Percentiles rank a stretch among this genome's conserved stretches.
Conservation (phyloP, 2,329 filamentous ascomycete species). For the Zopfia rhizophila region DNA sequence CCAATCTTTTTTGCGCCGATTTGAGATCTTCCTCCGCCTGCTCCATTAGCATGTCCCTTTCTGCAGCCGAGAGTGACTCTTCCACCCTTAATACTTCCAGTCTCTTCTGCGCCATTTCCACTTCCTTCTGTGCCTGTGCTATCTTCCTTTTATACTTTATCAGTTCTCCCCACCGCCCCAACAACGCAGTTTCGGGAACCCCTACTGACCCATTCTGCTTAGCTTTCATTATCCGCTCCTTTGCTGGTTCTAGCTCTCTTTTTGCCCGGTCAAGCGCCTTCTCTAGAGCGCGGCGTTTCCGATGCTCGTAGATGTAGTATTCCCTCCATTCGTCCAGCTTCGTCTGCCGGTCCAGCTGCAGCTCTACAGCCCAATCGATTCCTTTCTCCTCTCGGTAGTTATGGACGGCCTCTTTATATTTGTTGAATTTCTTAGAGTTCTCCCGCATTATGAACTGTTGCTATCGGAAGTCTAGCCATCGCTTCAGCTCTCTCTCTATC, state of each 20-base stretch:
- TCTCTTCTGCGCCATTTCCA: slow-evolving; percentile 11
- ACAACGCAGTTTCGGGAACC: slow-evolving; percentile 6
- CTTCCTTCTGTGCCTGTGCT: slow-evolving; percentile 10
- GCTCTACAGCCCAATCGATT: slow-evolving; percentile 5
- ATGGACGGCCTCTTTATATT: slow-evolving; percentile 9
- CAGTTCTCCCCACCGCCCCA: slow-evolving; percentile 2
- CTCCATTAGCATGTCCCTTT: slow-evolving; percentile 9
- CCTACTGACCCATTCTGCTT: slow-evolving; percentile 9
- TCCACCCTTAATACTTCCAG: slow-evolving; percentile 8
- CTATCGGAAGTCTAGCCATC: slow-evolving; percentile 9
- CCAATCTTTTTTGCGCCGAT: slow-evolving; percentile 9
- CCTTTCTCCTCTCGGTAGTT: slow-evolving; percentile 4
- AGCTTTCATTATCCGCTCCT: slow-evolving; percentile 8
- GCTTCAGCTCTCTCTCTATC: slow-evolving; percentile 1
- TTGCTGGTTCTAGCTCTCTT: slow-evolving; percentile 8
- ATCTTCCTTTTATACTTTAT: slow-evolving; percentile 5
- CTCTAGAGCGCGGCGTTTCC: slow-evolving; percentile 5
- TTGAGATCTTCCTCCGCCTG: slow-evolving; percentile 11
- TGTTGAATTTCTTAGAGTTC: slow-evolving; percentile 6
- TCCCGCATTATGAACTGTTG: slow-evolving; percentile 7
- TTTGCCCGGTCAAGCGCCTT: slow-evolving; percentile 7
- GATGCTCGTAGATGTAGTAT: slow-evolving; percentile 4
- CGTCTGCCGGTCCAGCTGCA: slow-evolving; percentile 6
- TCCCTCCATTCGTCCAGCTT: slow-evolving; percentile 4
- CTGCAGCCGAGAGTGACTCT: slow-evolving; percentile 1